These are phyloP conservation scores for Xylona heveae DNA, from an alignment of 495 filamentous ascomycete genomes.

Conservation along the genomic window DNA sequence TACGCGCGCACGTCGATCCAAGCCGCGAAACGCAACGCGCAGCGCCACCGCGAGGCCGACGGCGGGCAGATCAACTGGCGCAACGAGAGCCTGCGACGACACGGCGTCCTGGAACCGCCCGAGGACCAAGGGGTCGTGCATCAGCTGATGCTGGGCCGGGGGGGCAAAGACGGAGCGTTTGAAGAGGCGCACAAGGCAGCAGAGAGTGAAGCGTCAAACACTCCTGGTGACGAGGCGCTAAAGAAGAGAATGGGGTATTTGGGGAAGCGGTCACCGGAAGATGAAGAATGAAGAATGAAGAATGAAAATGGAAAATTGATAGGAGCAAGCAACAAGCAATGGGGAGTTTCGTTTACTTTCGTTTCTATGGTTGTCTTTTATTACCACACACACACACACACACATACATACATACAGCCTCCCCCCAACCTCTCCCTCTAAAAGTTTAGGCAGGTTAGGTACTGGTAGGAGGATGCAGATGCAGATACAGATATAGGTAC, in stretches of 20 bases:
- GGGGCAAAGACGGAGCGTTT: not conserved
- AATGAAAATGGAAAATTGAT: not conserved
- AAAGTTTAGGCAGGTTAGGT: no score
- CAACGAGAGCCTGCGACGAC: constrained; percentile 21
- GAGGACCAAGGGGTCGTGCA: no score
- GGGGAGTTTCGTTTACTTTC: no score
- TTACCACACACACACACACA: no score
- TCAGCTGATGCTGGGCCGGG: not conserved
- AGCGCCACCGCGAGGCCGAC: constrained; percentile 21
- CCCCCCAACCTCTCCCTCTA: no score
- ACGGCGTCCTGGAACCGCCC: constrained; percentile 18
- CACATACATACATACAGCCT: no score
- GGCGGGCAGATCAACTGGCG: constrained; percentile 24
- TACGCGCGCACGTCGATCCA: constrained; percentile 28
- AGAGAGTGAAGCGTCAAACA: not conserved
- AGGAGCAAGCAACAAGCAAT: not conserved
- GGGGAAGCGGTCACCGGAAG: not conserved
- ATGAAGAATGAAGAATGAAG: constrained; percentile 1
- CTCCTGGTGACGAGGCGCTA: not conserved
- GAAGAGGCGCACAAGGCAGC: not conserved
- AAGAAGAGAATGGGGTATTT: not conserved
- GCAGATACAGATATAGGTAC: no score
- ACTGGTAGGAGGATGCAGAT: no score
- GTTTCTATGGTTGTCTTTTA: no score
- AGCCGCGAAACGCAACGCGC: constrained; percentile 15